Base-by-base conservation (phyloP, 129 eudicot species). In the Glebionis coronaria region DNA sequence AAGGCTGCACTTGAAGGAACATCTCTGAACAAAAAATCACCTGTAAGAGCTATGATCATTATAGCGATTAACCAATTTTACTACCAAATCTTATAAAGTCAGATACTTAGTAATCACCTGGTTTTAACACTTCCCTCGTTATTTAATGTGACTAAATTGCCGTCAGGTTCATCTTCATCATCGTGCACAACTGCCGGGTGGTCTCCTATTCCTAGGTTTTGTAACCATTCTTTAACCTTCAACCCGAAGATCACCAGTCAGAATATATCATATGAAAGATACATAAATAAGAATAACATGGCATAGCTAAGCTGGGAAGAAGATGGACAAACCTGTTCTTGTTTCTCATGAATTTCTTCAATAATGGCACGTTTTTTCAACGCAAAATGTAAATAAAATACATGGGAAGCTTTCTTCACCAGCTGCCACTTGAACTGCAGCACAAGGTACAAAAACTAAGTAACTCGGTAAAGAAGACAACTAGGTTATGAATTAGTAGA, bases 181-280 rank as follows among this genome's bases (percentile, higher is more conserved):
- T 89, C 96, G 59, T 85, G 97, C 78, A 86, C 77, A 67, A 81
- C 89, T 70, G 89, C 69, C 42, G 88, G 69, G 76, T 86, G 89
- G 72, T 93, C 99, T 13, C 87, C 97, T 63, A 93, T 78, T 73
- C 99, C 99, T 45, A 93, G 68, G 77, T 80, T 89, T 77, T 89
- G 99, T 74, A 93, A 93, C 99, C 99, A 93, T 64, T 93, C 99
- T 84, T 67, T 89, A 75, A 89, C 91, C 98, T 92, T 80, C 38
- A 72, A 49, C 67, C 51, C 45, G 15, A 67, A 50, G 29, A 71
- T 38, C 38, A 68, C 46, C 61, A 56, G 42, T 51, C 40, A 65
- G 25, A 25, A 69, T 38, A 58, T 31, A 35, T 35, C 42, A 35
- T 5, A 35, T 35, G 7, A 35, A 35, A 35, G 42, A 35, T 35